Percentiles rank a stretch among this genome's conserved stretches.
Evolutionary conservation across 2,329 filamentous ascomycete genomes (phyloP).

Genomic region (Xylariaceae sp.): DNA sequence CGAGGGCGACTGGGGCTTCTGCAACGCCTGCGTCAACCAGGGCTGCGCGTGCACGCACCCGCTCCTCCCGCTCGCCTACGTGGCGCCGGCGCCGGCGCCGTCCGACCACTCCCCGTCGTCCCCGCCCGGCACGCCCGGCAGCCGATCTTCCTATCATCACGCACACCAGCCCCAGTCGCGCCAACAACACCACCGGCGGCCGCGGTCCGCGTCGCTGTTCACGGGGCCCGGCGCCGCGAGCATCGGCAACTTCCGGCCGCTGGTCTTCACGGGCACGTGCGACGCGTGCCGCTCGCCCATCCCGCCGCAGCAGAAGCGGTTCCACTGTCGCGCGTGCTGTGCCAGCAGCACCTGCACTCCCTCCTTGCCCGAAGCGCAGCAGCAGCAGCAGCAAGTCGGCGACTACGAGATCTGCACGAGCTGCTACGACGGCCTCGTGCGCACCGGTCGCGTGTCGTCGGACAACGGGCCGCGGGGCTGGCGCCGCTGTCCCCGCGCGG

Average conservation of each 20-base stretch:
- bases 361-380: slow-evolving; percentile 39
- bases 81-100: slow-evolving; percentile 27
- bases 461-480: slow-evolving; percentile 77
- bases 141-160: slow-evolving; percentile 15
- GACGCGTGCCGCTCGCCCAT: slow-evolving; percentile 72
- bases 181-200: slow-evolving; percentile 25
- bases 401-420: slow-evolving; percentile 78
- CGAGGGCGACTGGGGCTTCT: slow-evolving; percentile 91
- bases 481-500: slow-evolving; percentile 70
- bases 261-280: slow-evolving; percentile 69
- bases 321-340: slow-evolving; percentile 76
- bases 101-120: slow-evolving; percentile 18
- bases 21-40: slow-evolving; percentile 77
- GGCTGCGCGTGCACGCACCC: slow-evolving; percentile 76
- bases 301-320: slow-evolving; percentile 58
- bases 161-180: slow-evolving; percentile 34
- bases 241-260: slow-evolving; percentile 53
- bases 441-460: slow-evolving; percentile 55
- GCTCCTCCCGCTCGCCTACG: slow-evolving; percentile 67
- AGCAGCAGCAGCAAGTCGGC: slow-evolving; percentile 44
- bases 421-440: slow-evolving; percentile 66
- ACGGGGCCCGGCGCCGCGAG: slow-evolving; percentile 37
- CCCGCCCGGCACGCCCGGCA: slow-evolving; percentile 13
- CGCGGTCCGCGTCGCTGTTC: slow-evolving; percentile 37
- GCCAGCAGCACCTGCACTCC: slow-evolving; percentile 20